A percentile compares a stretch with the other conserved stretches of the same genome.
Conservation (phyloP, 179 eudicot genomes). For the Spergularia azorica region DNA sequence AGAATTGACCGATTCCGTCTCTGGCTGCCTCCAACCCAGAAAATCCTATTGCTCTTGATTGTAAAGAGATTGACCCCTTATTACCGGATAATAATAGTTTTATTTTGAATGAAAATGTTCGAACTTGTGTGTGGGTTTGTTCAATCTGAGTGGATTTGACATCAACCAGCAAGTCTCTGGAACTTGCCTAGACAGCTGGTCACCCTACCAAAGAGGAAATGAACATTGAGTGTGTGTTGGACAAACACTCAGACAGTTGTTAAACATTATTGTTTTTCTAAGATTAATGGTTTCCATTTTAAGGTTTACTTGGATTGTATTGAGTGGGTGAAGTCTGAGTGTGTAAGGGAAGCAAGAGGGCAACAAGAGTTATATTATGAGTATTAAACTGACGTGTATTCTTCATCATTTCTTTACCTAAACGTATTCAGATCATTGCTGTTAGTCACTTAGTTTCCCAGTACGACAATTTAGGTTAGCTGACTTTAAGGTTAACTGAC, state of each 20-base stretch:
- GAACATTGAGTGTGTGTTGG: background rate
- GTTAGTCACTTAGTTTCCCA: no score
- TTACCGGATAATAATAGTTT: no score
- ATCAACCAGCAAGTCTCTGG: constrained; percentile 4
- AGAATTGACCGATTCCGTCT: no score
- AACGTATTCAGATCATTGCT: background rate
- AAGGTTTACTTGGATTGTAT: constrained; percentile 1
- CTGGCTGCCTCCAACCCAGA: no score
- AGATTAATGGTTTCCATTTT: background rate
- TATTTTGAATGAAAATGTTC: no score
- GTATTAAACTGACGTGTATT: background rate
- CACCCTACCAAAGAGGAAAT: constrained; percentile 19
- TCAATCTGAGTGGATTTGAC: constrained; percentile 10
- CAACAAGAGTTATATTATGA: background rate
- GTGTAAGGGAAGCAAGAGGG: background rate
- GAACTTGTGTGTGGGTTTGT: background rate
- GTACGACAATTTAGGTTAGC: no score
- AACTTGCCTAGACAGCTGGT: constrained; percentile 19
- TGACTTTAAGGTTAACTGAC: no score
- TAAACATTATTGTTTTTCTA: background rate
- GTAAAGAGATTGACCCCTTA: no score
- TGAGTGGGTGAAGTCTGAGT: constrained; percentile 4
- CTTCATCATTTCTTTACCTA: background rate
- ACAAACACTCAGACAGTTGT: constrained; percentile 15
- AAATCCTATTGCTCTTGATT: no score